A percentile compares a stretch with the other conserved stretches of the same genome.
Evolutionary conservation across 2,329 filamentous ascomycete genomes (phyloP).

Genomic region (Gaeumannomyces sp.): DNA sequence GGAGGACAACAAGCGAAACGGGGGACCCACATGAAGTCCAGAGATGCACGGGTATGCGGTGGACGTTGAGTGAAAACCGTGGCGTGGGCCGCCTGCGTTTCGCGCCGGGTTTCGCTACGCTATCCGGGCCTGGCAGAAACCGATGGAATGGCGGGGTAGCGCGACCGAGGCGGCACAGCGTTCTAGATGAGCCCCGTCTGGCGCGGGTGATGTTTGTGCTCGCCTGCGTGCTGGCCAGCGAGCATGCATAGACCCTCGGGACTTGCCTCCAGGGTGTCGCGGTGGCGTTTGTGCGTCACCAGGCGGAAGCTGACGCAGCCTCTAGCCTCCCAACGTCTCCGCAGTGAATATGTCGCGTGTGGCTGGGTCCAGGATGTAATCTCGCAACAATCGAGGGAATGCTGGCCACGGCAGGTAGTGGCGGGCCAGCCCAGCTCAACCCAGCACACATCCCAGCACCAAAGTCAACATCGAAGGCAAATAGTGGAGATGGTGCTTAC

Average conservation of each 20-base stretch:
- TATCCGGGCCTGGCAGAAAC: not conserved
- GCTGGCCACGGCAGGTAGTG: no score
- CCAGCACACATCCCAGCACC: not conserved
- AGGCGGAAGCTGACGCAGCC: conserved; percentile 15
- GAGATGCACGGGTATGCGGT: not conserved
- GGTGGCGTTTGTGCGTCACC: conserved; percentile 4
- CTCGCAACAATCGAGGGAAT: not conserved
- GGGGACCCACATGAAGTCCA: not conserved
- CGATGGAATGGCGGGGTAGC: not conserved
- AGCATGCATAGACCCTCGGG: not conserved
- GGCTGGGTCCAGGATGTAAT: not conserved
- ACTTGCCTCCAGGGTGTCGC: not conserved
- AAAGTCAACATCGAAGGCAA: not conserved
- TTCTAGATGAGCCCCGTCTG: not conserved
- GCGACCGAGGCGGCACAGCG: not conserved
- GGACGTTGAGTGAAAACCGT: not conserved
- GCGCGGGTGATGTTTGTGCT: not conserved
- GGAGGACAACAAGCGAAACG: not conserved
- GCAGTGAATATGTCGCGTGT: not conserved
- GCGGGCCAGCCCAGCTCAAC: no score
- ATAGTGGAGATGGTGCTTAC: not conserved
- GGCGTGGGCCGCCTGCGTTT: not conserved
- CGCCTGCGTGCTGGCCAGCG: not conserved
- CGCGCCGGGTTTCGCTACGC: not conserved
- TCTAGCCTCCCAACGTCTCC: conserved; percentile 14